These are phyloP conservation scores for Colletotrichum sojae DNA, from an alignment of 2,329 filamentous ascomycete species.

Conservation along the genomic window DNA sequence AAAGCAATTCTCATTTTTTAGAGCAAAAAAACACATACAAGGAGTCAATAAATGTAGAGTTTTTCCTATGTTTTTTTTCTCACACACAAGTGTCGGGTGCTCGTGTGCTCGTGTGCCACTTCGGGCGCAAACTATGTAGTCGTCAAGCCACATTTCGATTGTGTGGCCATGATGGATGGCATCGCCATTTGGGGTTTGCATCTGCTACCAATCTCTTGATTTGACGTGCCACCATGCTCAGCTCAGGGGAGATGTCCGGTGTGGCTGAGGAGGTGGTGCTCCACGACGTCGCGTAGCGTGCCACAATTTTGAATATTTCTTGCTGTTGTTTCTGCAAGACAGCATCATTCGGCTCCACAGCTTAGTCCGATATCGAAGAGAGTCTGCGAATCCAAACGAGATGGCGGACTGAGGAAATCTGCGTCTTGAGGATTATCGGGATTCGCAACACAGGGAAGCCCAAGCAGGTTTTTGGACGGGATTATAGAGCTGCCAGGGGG, in stretches of 20 bases:
- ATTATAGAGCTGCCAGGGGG: constrained; percentile 22
- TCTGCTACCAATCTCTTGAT: not conserved
- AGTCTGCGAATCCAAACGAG: not conserved
- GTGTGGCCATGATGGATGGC: not conserved
- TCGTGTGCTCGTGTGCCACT: constrained; percentile 36
- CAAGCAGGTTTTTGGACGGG: constrained; percentile 26
- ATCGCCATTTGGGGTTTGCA: constrained; percentile 12
- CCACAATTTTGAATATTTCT: not conserved
- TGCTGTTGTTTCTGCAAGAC: constrained; percentile 17
- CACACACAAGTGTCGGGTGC: constrained; percentile 11
- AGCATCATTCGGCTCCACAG: constrained; percentile 33
- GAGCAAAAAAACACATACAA: too few species aligned
- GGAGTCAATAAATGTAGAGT: too few species aligned
- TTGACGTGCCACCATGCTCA: not conserved
- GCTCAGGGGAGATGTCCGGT: not conserved
- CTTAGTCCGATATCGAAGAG: too few species aligned
- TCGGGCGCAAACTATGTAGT: not conserved
- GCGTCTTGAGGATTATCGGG: not conserved
- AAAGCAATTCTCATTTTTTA: too few species aligned
- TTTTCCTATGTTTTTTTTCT: too few species aligned
- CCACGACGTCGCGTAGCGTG: not conserved
- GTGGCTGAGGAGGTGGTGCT: constrained; percentile 2
- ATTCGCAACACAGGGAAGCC: not conserved
- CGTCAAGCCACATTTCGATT: constrained; percentile 24
- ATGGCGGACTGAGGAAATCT: not conserved